Evolutionary conservation across 2,329 filamentous ascomycete genomes (phyloP).

Genomic region (Pseudogymnoascus sp.): DNA sequence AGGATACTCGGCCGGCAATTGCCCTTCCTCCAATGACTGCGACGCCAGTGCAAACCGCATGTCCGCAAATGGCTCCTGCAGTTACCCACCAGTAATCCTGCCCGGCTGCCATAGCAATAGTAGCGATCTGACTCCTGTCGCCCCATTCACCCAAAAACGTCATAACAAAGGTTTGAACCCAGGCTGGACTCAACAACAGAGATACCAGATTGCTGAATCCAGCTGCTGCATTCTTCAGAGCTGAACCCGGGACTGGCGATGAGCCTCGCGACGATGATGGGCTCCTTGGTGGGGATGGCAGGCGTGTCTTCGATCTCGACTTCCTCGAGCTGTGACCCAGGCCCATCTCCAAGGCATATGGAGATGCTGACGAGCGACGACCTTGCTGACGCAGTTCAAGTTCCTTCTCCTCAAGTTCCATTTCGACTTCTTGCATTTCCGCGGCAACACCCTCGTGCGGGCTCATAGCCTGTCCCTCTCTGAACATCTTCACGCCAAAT

Average conservation of each 20-base stretch:
- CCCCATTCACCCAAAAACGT: conserved; percentile 98
- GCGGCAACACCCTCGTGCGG: conserved; percentile 86
- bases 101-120: conserved; percentile 96
- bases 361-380: conserved; percentile 60
- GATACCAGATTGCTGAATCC: conserved; percentile 82
- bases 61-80: conserved; percentile 75
- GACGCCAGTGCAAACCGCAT: conserved; percentile 81
- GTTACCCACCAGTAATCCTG: conserved; percentile 99
- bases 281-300: conserved; percentile 73
- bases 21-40: conserved; percentile 89
- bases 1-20: conserved; percentile 86
- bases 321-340: conserved; percentile 57
- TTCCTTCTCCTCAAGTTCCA: conserved; percentile 90
- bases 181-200: conserved; percentile 83
- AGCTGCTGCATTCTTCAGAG: conserved; percentile 38
- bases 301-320: conserved; percentile 64
- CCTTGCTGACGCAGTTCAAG: conserved; percentile 60
- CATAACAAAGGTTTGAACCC: conserved; percentile 99
- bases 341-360: conserved; percentile 74
- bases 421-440: conserved; percentile 94
- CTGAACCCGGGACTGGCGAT: conserved; percentile 31
- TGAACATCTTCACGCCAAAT: conserved; percentile 77
- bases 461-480: conserved; percentile 82
- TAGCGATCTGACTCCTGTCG: conserved; percentile 94
- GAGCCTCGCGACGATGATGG: conserved; percentile 68